Conservation (phyloP, 2,329 filamentous ascomycete genomes). For the Colletotrichum sp. region DNA sequence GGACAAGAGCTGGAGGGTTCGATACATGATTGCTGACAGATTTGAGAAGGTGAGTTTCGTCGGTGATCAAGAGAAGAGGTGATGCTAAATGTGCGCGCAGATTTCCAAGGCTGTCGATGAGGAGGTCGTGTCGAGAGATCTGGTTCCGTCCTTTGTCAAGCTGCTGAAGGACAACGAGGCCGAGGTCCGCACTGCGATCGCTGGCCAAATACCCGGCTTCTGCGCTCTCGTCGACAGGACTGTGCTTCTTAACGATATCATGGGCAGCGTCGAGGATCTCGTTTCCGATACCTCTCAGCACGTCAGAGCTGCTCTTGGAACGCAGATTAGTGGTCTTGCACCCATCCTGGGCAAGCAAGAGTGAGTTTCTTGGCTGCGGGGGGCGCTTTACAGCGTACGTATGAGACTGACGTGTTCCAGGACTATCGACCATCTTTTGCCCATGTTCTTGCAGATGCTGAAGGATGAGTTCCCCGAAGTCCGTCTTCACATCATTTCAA, state of each 20-base stretch:
- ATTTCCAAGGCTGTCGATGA: constrained; percentile 98
- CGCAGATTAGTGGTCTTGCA: constrained; percentile 94
- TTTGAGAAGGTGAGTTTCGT: constrained; percentile 81
- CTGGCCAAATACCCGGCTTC: constrained; percentile 97
- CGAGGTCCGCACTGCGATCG: constrained; percentile 95
- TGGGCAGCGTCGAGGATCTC: constrained; percentile 94
- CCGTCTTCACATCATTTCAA: constrained; percentile 98
- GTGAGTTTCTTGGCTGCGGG: constrained; percentile 59
- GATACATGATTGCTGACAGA: constrained; percentile 98
- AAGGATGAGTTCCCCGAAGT: constrained; percentile 99
- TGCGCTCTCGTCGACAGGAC: constrained; percentile 87
- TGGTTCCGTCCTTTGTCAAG: constrained; percentile 97
- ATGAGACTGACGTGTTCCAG: constrained; percentile 44
- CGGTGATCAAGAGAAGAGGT: constrained; percentile 17
- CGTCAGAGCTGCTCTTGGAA: constrained; percentile 92
- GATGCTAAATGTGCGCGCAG: constrained; percentile 46
- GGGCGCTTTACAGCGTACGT: not conserved
- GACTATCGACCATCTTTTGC: constrained; percentile 94
- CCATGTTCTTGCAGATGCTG: constrained; percentile 99
- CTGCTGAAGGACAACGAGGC: constrained; percentile 97
- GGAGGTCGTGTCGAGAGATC: constrained; percentile 90
- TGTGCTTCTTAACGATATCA: constrained; percentile 91
- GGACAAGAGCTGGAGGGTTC: constrained; percentile 98
- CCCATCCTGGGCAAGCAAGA: constrained; percentile 98
- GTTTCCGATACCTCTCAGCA: constrained; percentile 97